A percentile compares a stretch with the other conserved stretches of the same genome.
These are phyloP conservation scores for Penicillium ochrochloron DNA, from an alignment of 495 filamentous ascomycete genomes.

Conservation along the genomic window DNA sequence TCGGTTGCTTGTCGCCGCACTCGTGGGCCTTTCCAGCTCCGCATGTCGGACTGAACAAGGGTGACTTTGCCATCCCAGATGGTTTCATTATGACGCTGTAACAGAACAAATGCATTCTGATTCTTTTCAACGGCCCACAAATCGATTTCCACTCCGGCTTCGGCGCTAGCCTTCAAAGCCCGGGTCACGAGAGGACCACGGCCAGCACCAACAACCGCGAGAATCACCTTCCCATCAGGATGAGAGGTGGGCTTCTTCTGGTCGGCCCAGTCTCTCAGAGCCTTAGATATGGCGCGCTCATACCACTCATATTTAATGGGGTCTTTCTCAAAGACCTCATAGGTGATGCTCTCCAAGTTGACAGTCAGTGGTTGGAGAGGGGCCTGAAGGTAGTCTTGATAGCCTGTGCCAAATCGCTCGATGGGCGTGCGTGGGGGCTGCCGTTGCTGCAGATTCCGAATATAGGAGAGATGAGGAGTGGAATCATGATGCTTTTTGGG, in stretches of 20 bases:
- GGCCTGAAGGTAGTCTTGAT: slow-evolving; percentile 94
- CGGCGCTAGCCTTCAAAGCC: slow-evolving; percentile 75
- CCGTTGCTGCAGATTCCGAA: slow-evolving; percentile 80
- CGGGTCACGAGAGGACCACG: slow-evolving; percentile 89
- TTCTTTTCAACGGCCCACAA: slow-evolving; percentile 98
- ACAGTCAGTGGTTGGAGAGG: slow-evolving; percentile 94
- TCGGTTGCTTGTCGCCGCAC: slow-evolving; percentile 27
- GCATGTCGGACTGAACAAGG: slow-evolving; percentile 96
- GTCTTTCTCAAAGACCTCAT: slow-evolving; percentile 98
- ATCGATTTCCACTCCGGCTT: slow-evolving; percentile 76
- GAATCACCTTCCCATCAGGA: slow-evolving; percentile 71
- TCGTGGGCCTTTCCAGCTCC: slow-evolving; percentile 80
- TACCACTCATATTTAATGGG: slow-evolving; percentile 98
- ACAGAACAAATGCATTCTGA: slow-evolving; percentile 91
- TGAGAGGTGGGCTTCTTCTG: slow-evolving; percentile 73
- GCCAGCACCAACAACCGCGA: slow-evolving; percentile 92
- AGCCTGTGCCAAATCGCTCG: slow-evolving; percentile 74
- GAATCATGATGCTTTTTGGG: slow-evolving; percentile 59
- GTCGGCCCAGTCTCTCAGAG: slow-evolving; percentile 78
- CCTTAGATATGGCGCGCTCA: slow-evolving; percentile 78
- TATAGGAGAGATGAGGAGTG: slow-evolving; percentile 75
- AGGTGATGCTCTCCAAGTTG: slow-evolving; percentile 95
- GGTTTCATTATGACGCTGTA: slow-evolving; percentile 79
- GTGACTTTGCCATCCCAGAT: slow-evolving; percentile 77
- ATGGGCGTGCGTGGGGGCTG: slow-evolving; percentile 69